phyloP scores from a whole-genome alignment of 108 stramenopile species.

The Cyclotella sp. region DNA sequence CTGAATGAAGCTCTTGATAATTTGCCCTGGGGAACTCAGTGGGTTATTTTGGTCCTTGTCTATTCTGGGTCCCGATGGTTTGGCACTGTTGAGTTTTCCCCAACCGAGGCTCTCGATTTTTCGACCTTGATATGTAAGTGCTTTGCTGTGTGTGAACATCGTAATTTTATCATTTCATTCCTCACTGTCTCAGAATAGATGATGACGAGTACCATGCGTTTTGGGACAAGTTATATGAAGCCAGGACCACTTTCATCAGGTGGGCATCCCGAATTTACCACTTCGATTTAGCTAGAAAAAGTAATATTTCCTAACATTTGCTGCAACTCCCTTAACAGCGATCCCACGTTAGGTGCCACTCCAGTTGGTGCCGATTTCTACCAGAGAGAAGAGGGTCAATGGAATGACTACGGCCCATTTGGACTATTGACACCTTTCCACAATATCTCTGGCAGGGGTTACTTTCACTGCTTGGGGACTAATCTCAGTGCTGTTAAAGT shows the following conservation, averaged over 20 bases:
- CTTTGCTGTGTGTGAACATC: not conserved
- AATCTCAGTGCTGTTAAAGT: not conserved
- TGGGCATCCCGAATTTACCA: not conserved
- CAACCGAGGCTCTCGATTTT: not conserved
- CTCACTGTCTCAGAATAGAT: not conserved
- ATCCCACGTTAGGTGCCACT: not conserved
- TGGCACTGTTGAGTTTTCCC: not conserved
- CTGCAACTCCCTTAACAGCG: not conserved
- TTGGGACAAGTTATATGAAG: constrained; percentile 7
- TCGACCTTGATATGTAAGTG: not conserved
- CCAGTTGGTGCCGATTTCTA: constrained; percentile 9
- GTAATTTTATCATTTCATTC: not conserved
- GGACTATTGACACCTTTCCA: not conserved
- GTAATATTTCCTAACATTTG: too few species aligned
- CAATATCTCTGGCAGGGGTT: constrained; percentile 8
- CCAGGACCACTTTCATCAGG: not conserved
- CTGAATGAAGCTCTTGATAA: not conserved
- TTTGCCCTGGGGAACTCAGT: not conserved
- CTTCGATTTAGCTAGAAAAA: not conserved
- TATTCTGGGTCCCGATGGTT: constrained; percentile 14
- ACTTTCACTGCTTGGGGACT: constrained; percentile 4
- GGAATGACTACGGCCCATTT: constrained; percentile 10
- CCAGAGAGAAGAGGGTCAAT: not conserved
- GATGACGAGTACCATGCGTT: constrained; percentile 5
- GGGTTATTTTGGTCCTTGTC: not conserved